A percentile compares a stretch with the other conserved stretches of the same genome.
Conservation (phyloP, 371 early-diverging fungal genomes). For the Saksenaea oblongispora region DNA sequence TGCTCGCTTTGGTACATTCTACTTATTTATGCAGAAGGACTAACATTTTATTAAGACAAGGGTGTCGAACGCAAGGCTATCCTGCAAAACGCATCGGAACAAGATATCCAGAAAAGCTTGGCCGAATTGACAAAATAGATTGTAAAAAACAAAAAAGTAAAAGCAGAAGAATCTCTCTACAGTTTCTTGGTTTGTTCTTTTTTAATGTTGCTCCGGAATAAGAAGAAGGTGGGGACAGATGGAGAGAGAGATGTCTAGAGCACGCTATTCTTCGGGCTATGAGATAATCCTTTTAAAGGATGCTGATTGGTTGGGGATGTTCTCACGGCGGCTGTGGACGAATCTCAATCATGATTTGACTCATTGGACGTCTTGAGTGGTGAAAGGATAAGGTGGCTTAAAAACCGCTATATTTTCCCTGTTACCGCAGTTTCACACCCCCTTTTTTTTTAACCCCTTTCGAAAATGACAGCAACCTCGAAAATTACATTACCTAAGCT, state of each 20-base stretch:
- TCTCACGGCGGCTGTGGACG: not conserved
- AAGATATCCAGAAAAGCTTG: slow-evolving; percentile 73
- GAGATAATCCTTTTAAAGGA: not conserved
- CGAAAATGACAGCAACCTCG: slow-evolving; percentile 22
- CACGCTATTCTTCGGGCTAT: not conserved
- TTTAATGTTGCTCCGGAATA: not conserved
- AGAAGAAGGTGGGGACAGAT: not conserved
- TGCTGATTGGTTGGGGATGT: not conserved
- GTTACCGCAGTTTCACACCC: not conserved
- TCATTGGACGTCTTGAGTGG: not conserved
- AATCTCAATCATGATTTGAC: not conserved
- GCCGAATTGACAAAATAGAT: slow-evolving; percentile 9
- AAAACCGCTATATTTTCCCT: not conserved
- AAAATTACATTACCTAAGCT: slow-evolving; percentile 40
- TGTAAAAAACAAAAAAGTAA: not conserved
- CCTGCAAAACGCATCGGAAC: slow-evolving; percentile 74
- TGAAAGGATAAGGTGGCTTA: not conserved
- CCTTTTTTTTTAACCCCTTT: not conserved
- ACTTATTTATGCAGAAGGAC: not conserved
- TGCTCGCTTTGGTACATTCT: slow-evolving; percentile 82
- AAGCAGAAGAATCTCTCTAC: not conserved
- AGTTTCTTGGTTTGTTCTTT: not conserved
- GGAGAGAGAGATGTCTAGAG: not conserved
- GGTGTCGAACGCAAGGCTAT: slow-evolving; percentile 83
- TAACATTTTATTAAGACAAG: slow-evolving; percentile 55